These are phyloP conservation scores for Staphylotrichum longicolle DNA, from an alignment of 495 filamentous ascomycete genomes.

Conservation along the genomic window DNA sequence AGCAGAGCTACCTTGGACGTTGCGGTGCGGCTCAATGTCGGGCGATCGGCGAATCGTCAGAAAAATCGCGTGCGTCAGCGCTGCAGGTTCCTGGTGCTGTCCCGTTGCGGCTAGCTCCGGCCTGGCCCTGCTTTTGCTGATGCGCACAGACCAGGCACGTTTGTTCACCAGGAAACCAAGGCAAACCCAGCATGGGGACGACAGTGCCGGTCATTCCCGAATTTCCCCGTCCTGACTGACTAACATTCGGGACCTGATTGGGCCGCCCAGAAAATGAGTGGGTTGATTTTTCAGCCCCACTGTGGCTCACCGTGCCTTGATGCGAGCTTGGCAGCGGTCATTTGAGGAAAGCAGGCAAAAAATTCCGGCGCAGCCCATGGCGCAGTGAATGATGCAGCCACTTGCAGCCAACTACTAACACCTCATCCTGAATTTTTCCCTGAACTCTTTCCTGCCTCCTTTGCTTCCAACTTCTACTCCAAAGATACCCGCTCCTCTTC, in stretches of 20 bases:
- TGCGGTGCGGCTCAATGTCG: slow-evolving; percentile 24
- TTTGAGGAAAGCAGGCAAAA: slow-evolving; percentile 15
- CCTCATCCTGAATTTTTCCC: slow-evolving; percentile 27
- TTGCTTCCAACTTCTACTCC: slow-evolving; percentile 15
- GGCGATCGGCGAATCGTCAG: slow-evolving; percentile 14
- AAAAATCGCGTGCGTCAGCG: slow-evolving; percentile 22
- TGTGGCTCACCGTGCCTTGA: slow-evolving; percentile 27
- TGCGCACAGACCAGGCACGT: no score
- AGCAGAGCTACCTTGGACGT: slow-evolving; percentile 1
- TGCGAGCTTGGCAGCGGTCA: slow-evolving; percentile 30
- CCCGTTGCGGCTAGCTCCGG: slow-evolving; percentile 18
- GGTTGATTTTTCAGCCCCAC: slow-evolving; percentile 20
- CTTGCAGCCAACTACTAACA: slow-evolving; percentile 18
- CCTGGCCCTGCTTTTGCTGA: background rate
- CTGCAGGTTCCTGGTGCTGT: slow-evolving; percentile 12
- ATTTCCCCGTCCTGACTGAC: slow-evolving; percentile 30
- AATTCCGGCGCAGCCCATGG: slow-evolving; percentile 19
- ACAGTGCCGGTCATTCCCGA: slow-evolving; percentile 31
- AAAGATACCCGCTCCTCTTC: slow-evolving; percentile 10
- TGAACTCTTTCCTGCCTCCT: slow-evolving; percentile 18
- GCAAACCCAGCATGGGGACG: background rate
- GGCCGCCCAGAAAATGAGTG: background rate
- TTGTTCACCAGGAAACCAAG: slow-evolving; percentile 4
- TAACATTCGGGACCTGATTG: slow-evolving; percentile 28
- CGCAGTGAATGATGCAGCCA: slow-evolving; percentile 11